Conservation (phyloP, 164 flowering plant species). For the Nelumbo lutea region DNA sequence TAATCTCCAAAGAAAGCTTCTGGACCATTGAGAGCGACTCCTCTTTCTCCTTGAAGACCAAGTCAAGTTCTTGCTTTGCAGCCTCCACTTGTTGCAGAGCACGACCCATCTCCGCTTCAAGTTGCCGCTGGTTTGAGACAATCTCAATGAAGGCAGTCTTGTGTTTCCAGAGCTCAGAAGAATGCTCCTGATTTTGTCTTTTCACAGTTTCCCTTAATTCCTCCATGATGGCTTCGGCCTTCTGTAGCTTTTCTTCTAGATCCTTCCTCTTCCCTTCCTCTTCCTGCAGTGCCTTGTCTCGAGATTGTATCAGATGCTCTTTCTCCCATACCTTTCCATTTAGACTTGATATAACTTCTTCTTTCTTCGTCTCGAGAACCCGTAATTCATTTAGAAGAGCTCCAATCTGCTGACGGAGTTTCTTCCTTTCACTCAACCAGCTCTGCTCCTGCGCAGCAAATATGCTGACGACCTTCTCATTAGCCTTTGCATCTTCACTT, state of each 20-base stretch:
- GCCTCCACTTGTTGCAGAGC: slow-evolving; percentile 68
- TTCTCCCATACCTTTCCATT: slow-evolving; percentile 41
- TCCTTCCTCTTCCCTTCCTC: slow-evolving; percentile 44
- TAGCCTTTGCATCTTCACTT: slow-evolving; percentile 85
- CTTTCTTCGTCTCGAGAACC: slow-evolving; percentile 39
- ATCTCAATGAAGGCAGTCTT: slow-evolving; percentile 89
- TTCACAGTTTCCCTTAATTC: slow-evolving; percentile 52
- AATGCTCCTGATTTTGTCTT: slow-evolving; percentile 52
- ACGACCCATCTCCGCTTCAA: slow-evolving; percentile 87
- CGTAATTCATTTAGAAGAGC: slow-evolving; percentile 51
- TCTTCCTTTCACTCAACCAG: slow-evolving; percentile 75
- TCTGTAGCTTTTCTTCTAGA: slow-evolving; percentile 47
- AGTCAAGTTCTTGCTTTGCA: slow-evolving; percentile 54
- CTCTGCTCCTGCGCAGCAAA: slow-evolving; percentile 75
- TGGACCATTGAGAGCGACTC: slow-evolving; percentile 54
- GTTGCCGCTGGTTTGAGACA: slow-evolving; percentile 83
- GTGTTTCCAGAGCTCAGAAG: slow-evolving; percentile 66
- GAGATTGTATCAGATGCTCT: slow-evolving; percentile 41
- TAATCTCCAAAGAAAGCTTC: slow-evolving; percentile 59
- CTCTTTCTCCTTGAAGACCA: slow-evolving; percentile 57
- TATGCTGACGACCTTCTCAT: slow-evolving; percentile 85
- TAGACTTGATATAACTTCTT: slow-evolving; percentile 41
- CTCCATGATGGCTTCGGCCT: slow-evolving; percentile 33
- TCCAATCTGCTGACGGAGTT: slow-evolving; percentile 58
- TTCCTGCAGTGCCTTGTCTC: slow-evolving; percentile 51